Conservation (phyloP, 106 monocot genomes). For the Platanthera guangdongensis region DNA sequence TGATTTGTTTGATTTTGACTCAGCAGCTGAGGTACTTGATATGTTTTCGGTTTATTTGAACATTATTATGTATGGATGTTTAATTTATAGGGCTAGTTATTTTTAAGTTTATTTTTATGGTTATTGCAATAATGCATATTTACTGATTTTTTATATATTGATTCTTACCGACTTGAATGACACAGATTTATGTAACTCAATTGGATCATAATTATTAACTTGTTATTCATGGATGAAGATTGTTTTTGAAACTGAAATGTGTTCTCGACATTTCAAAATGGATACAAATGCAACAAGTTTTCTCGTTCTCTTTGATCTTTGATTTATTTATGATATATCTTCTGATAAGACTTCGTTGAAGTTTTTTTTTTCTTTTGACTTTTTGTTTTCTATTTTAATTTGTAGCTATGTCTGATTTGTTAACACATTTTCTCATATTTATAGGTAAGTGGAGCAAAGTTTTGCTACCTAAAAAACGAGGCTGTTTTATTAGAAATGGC, state of each 20-base stretch:
- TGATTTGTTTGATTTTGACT: slow-evolving; percentile 97
- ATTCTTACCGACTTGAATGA: not conserved
- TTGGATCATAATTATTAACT: not conserved
- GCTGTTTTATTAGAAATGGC: slow-evolving; percentile 94
- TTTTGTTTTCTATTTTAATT: not conserved
- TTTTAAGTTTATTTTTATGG: not conserved
- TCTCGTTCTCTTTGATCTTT: not conserved
- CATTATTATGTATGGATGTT: not conserved
- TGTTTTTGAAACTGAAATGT: too few relatives aligned
- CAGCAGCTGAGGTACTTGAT: slow-evolving; percentile 80
- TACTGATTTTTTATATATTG: not conserved
- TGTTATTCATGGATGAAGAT: not conserved
- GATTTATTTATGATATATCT: not conserved
- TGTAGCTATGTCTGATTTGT: not conserved
- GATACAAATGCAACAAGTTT: not conserved
- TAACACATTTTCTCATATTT: slow-evolving; percentile 1
- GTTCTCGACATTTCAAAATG: too few relatives aligned
- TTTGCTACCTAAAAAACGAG: slow-evolving; percentile 94
- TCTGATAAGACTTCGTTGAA: not conserved
- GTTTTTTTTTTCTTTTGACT: not conserved
- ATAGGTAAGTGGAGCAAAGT: slow-evolving; percentile 96
- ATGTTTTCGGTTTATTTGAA: not conserved
- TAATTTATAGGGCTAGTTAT: not conserved
- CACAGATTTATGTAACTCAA: not conserved
- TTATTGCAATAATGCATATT: not conserved